Base-by-base conservation (phyloP, 208 protist genomes). In the Wallacemonas sp. region DNA sequence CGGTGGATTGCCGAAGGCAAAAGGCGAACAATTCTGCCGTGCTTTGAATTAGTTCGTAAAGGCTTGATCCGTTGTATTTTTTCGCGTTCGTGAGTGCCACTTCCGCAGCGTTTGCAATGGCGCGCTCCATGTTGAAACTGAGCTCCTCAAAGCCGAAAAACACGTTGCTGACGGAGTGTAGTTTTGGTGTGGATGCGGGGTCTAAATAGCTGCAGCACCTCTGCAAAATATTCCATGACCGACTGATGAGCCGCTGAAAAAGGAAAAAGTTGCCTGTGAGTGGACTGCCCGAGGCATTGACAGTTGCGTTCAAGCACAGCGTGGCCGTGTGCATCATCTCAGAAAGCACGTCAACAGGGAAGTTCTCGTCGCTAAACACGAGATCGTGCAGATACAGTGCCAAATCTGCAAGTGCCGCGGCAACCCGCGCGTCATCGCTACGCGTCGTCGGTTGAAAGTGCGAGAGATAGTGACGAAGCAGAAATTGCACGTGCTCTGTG, bases 31-130 rank as follows among this genome's bases (percentile, higher is more conserved):
- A 55, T 32, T 55, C 48, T 12, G 48, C 20, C 20, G 48, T 18
- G 25, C 48, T 32, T 10, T 55, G 48, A 32, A 55, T 55, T 3
- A 55, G 26, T 18, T 16, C 48, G 26, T 22, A 55, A 5, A 55
- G 26, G 29, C 48, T 55, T 3, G 48, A 55, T 3, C 48, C 48
- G 14, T 18, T 7, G 26, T 55, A 55, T 55, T 55, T 55, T 32
- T 55, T 55, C 25, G 48, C 48, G 48, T 55, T 55, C 29, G 48
- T 55, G 25, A 55, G 26, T 26, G 48, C 48, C 25, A 55, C 48
- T 55, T 55, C 48, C 0, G 48, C 23, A 5, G 48, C 48, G 7
- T 11, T 22, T 4, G 48, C n/a, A 20, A 55, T 55, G 26, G 20
- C 48, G 12, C 18, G 26, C 20, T 55, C 48, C 48, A 55, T 33